Evolutionary conservation across 257 asterid species (phyloP).

Genomic region (Solanum lycopersicoides): DNA sequence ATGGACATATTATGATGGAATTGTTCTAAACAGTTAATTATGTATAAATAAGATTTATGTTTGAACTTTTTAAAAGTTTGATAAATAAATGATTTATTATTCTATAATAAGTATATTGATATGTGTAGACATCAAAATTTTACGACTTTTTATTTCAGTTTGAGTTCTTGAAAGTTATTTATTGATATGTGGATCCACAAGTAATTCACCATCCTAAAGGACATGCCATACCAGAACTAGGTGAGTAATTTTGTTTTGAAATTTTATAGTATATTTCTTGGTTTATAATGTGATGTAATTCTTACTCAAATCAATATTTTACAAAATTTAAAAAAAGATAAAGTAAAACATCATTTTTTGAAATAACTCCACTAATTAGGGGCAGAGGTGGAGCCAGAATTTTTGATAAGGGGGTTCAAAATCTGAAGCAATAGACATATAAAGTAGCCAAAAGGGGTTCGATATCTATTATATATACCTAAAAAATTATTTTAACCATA

Average conservation of each 20-base stretch:
- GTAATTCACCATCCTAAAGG: slow-evolving; percentile 25
- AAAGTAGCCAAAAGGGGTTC: too few species aligned
- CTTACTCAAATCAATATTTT: not conserved
- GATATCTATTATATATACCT: too few species aligned
- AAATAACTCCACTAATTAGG: not conserved
- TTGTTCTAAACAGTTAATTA: not conserved
- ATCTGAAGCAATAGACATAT: too few species aligned
- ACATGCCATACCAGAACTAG: slow-evolving; percentile 16
- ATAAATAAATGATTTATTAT: not conserved
- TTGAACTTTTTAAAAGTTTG: not conserved
- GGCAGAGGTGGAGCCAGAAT: too few species aligned
- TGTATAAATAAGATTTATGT: not conserved
- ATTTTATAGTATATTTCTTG: not conserved
- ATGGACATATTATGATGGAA: not conserved
- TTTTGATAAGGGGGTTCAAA: too few species aligned
- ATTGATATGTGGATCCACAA: slow-evolving; percentile 19
- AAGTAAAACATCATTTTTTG: not conserved
- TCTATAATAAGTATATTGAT: not conserved
- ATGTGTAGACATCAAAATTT: too few species aligned
- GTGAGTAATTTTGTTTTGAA: not conserved
- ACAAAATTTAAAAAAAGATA: too few species aligned
- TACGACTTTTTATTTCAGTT: rapidly evolving
- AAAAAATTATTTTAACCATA: too few species aligned
- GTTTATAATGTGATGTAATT: not conserved
- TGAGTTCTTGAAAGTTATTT: too few species aligned